phyloP scores from a whole-genome alignment of 306 rosid genomes.

The Dicorynia guianensis region DNA sequence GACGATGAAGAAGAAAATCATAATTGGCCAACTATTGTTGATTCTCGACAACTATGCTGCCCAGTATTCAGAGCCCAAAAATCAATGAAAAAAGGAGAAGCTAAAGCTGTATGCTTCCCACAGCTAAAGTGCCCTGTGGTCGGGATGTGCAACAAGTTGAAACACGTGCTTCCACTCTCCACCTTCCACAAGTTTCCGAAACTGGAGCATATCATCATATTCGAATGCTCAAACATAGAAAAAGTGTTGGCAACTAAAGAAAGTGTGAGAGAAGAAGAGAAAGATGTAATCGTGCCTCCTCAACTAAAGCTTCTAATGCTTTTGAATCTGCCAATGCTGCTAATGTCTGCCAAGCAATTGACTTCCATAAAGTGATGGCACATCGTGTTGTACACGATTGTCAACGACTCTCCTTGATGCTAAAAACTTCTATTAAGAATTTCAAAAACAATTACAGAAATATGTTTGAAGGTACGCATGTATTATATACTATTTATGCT shows the following conservation, averaged over 20 bases:
- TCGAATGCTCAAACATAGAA: neutral
- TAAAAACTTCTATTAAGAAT: neutral
- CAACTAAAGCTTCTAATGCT: neutral
- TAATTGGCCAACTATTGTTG: neutral
- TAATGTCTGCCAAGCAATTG: neutral
- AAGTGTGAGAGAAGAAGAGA: neutral
- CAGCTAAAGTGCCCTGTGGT: neutral
- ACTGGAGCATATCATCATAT: neutral
- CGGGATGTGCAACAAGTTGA: neutral
- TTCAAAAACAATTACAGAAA: neutral
- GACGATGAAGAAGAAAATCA: neutral
- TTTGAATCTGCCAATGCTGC: neutral
- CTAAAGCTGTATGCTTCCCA: neutral
- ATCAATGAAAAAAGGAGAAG: no score
- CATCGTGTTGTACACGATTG: neutral
- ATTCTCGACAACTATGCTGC: neutral
- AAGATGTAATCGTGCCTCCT: neutral
- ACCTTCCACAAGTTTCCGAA: neutral
- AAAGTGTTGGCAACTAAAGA: neutral
- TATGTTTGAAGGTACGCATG: no score
- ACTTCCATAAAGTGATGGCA: neutral
- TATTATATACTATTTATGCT: no score
- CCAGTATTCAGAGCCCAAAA: neutral
- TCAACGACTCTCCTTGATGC: neutral
- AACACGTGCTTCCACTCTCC: neutral